These are phyloP conservation scores for Trichoderma atrobrunneum DNA, from an alignment of 2,329 filamentous ascomycete genomes.

Conservation along the genomic window DNA sequence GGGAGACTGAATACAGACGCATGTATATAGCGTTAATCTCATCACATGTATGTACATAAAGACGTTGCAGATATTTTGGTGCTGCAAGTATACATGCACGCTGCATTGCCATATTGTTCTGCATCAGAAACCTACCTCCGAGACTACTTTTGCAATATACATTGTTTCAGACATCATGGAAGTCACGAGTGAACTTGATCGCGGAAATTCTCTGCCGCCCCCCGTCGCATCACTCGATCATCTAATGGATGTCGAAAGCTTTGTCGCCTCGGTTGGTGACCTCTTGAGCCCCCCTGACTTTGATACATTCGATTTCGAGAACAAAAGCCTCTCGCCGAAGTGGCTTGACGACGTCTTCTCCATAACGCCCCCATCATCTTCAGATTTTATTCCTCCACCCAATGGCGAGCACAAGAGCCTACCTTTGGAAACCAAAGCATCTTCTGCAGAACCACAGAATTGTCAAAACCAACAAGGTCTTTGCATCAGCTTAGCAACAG, in stretches of 20 bases:
- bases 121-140: background rate
- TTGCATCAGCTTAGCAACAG: background rate
- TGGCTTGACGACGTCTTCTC: background rate
- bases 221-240: background rate
- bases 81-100: background rate
- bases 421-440: background rate
- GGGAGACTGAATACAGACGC: background rate
- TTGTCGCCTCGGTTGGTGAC: background rate
- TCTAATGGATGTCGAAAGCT: background rate
- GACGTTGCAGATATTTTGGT: background rate
- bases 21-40: background rate
- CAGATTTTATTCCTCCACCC: background rate
- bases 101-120: background rate
- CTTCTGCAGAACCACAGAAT: background rate
- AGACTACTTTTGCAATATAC: background rate
- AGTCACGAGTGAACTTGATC: background rate
- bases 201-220: background rate
- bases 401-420: background rate
- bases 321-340: background rate
- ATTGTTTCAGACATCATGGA: background rate
- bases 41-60: background rate
- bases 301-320: background rate
- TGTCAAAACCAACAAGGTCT: background rate
- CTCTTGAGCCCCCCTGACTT: background rate
- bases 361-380: background rate